Percentiles rank a stretch among this genome's conserved stretches.
Evolutionary conservation across 1,139 yeast species (phyloP).

Genomic region (Magnusiomyces suaveolens): DNA sequence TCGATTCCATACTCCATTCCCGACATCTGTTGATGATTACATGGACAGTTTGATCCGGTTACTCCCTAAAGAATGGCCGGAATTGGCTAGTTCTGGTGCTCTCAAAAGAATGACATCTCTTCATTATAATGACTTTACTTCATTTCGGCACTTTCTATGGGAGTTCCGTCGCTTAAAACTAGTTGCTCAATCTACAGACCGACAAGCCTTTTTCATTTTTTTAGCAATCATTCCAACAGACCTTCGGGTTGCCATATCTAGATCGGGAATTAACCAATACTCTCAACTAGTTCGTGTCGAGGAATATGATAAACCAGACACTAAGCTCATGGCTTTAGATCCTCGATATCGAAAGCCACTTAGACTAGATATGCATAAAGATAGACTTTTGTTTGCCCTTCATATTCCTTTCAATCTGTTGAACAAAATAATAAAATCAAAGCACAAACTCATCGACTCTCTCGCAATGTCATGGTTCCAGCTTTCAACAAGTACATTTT

Average conservation of each 20-base stretch:
- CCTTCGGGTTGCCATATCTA: constrained; percentile 1
- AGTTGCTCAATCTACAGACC: constrained; percentile 1
- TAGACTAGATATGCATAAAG: constrained; percentile 2
- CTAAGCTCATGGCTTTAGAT: background rate
- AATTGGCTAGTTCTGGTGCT: constrained; percentile 1
- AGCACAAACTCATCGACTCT: constrained; percentile 5
- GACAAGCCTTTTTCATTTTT: constrained; percentile 2
- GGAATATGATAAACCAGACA: background rate
- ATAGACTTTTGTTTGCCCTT: constrained; percentile 2
- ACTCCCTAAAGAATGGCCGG: constrained; percentile 5
- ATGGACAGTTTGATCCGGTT: background rate
- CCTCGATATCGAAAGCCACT: background rate
- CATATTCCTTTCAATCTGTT: constrained; percentile 2
- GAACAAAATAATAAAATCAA: background rate
- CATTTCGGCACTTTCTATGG: constrained; percentile 4
- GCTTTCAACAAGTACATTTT: background rate
- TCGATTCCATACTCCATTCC: constrained; percentile 1
- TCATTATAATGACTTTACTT: background rate
- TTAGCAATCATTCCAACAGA: constrained; percentile 2
- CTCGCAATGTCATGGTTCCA: constrained; percentile 4
- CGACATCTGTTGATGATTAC: background rate
- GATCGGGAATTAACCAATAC: constrained; percentile 3
- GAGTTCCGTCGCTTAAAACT: constrained; percentile 4
- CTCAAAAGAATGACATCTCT: background rate
- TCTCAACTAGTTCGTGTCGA: constrained; percentile 1